Conservation (phyloP, 2,329 filamentous ascomycete species). For the Neonectria coccinea region DNA sequence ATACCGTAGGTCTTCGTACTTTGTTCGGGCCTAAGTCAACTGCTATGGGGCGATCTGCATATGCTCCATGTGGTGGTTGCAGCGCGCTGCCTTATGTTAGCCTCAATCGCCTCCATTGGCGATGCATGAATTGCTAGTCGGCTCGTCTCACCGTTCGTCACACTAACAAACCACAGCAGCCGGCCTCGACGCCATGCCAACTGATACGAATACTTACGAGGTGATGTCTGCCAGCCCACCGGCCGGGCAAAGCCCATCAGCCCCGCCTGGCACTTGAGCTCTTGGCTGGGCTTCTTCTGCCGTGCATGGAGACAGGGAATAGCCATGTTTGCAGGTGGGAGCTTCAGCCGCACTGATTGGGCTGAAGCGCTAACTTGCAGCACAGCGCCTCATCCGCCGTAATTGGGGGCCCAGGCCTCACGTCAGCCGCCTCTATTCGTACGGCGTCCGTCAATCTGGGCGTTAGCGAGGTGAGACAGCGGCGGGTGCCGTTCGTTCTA, state of each 20-base stretch:
- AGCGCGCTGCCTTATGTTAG: background rate
- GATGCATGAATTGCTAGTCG: slow-evolving; percentile 1
- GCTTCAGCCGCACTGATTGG: slow-evolving; percentile 35
- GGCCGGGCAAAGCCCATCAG: background rate
- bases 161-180: background rate
- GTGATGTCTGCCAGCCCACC: background rate
- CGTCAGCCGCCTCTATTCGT: slow-evolving; percentile 32
- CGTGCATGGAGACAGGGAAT: slow-evolving; percentile 1
- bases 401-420: slow-evolving; percentile 30
- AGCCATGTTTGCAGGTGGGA: slow-evolving; percentile 26
- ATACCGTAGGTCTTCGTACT: background rate
- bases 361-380: slow-evolving; percentile 9
- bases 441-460: too few species aligned
- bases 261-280: slow-evolving; percentile 2
- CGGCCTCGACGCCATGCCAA: slow-evolving; percentile 6
- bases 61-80: background rate
- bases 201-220: slow-evolving; percentile 17
- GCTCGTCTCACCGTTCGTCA: slow-evolving; percentile 18
- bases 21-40: background rate
- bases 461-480: background rate
- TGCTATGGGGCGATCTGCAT: background rate
- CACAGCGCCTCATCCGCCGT: slow-evolving; percentile 27
- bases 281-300: background rate
- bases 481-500: background rate
- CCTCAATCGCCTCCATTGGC: too few species aligned